Evolutionary conservation across 2,329 filamentous ascomycete genomes (phyloP).

Genomic region (Periconia sp.): DNA sequence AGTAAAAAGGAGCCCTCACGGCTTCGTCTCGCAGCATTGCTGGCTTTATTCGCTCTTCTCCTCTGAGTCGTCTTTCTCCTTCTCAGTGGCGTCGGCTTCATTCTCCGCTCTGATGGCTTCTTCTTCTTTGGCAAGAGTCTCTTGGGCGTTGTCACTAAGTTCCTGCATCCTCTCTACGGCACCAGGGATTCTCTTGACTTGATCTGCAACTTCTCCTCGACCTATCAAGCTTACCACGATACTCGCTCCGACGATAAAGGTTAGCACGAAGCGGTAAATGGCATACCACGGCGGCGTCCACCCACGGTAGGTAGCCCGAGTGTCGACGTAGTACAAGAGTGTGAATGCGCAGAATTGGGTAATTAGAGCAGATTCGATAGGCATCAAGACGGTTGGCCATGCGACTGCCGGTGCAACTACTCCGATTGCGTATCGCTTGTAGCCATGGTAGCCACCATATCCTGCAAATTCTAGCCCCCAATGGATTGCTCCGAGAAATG

Average conservation of each 20-base stretch:
- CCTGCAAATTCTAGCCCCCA: constrained; percentile 89
- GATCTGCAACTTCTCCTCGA: constrained; percentile 74
- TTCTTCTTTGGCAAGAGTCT: constrained; percentile 39
- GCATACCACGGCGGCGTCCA: constrained; percentile 87
- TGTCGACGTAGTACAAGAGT: constrained; percentile 84
- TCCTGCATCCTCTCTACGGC: constrained; percentile 55
- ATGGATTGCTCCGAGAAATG: constrained; percentile 91
- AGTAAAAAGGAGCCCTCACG: no score
- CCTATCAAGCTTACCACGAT: constrained; percentile 84
- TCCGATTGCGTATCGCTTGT: constrained; percentile 82
- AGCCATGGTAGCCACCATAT: constrained; percentile 70
- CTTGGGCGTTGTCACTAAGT: constrained; percentile 48
- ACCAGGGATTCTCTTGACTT: constrained; percentile 48
- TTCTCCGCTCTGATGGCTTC: constrained; percentile 19
- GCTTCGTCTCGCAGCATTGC: background rate
- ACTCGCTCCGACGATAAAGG: constrained; percentile 82
- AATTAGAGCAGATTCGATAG: constrained; percentile 83
- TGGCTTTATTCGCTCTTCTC: background rate
- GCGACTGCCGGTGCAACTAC: constrained; percentile 79
- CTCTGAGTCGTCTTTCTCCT: constrained; percentile 2
- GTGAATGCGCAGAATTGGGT: constrained; percentile 86
- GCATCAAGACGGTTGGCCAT: constrained; percentile 88
- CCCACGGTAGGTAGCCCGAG: constrained; percentile 72
- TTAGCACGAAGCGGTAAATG: constrained; percentile 90
- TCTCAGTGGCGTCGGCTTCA: background rate